These are phyloP conservation scores for Phyllosticta citribraziliensis DNA, from an alignment of 2,329 filamentous ascomycete species.

Conservation along the genomic window DNA sequence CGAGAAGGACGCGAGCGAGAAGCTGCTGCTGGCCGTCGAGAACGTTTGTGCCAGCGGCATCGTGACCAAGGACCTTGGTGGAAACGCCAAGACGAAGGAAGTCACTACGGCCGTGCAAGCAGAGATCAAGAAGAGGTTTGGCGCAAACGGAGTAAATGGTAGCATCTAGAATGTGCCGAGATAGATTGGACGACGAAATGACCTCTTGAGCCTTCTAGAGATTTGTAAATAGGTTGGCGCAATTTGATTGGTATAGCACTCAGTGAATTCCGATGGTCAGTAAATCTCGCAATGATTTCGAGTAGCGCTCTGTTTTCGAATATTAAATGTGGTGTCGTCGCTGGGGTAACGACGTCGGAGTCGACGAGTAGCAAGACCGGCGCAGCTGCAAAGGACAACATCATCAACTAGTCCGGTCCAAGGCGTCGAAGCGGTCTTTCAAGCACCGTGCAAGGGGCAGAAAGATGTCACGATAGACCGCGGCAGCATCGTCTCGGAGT, in stretches of 20 bases:
- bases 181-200: not conserved
- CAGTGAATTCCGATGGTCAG: too few species aligned
- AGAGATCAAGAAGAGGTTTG: constrained; percentile 22
- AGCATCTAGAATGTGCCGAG: not conserved
- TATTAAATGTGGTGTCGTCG: too few species aligned
- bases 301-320: too few species aligned
- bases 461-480: not conserved
- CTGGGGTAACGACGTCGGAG: too few species aligned
- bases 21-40: constrained; percentile 44
- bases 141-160: not conserved
- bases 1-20: constrained; percentile 40
- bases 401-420: not conserved
- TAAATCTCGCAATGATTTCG: too few species aligned
- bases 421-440: not conserved
- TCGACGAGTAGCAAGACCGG: too few species aligned
- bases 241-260: not conserved
- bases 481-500: not conserved
- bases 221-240: not conserved
- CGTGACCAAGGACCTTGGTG: constrained; percentile 46
- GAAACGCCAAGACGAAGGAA: constrained; percentile 31
- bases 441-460: not conserved
- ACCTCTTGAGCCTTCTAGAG: not conserved
- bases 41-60: constrained; percentile 43
- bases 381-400: too few species aligned
- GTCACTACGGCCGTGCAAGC: constrained; percentile 34